Evolutionary conservation across 2,329 filamentous ascomycete genomes (phyloP), one percentile per base, ranked within the genome.

Genomic region (Juglanconis oblonga): DNA sequence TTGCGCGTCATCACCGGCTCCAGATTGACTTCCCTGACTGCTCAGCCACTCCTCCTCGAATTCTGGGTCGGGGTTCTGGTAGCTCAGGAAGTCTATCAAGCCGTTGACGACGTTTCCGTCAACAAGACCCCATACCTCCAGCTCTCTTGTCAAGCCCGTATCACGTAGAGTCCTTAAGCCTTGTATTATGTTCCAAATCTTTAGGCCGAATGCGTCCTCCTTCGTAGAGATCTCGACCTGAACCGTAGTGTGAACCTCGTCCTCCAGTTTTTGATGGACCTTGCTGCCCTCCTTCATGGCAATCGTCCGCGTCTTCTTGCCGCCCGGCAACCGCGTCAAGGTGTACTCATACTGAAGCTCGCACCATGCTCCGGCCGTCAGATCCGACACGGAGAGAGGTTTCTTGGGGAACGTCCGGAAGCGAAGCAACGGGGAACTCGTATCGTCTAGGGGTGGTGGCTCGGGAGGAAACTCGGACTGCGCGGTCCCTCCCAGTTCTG

Each of bases 261-360:
- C 88, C 72, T 99, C 94, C 0, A 98, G 82, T 40, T 82, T 83
- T 69, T 92, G 86, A 67, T 99, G 95, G 10, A 98, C 85, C 42
- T 81, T 86, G 42, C 86, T 88, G 0, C 95, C 95, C 56, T 86
- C 82, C 70, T 87, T 88, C 95, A 99, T 99, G 0, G 91, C 92
- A 2, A 83, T 74, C 0, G 93, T 98, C 38, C 81, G 81, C 57
- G 84, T 88, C 71, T 90, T 93, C 59, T 84, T 85, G 1, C 94
- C 95, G 69, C 88, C 78, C 0, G 82, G 83, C 4, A 85, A 85
- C 57, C 85, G 87, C 3, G 87, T 90, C 57, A 99, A 81, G 0
- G 87, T 91, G 75, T 96, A 97, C 80, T 87, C 92, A 69, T 97
- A 96, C 72, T 98, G 93, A 61, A 98, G 74, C 74, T 99, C 94